Conservation (phyloP, 2,329 filamentous ascomycete species). For the Penicillium sumatraense region DNA sequence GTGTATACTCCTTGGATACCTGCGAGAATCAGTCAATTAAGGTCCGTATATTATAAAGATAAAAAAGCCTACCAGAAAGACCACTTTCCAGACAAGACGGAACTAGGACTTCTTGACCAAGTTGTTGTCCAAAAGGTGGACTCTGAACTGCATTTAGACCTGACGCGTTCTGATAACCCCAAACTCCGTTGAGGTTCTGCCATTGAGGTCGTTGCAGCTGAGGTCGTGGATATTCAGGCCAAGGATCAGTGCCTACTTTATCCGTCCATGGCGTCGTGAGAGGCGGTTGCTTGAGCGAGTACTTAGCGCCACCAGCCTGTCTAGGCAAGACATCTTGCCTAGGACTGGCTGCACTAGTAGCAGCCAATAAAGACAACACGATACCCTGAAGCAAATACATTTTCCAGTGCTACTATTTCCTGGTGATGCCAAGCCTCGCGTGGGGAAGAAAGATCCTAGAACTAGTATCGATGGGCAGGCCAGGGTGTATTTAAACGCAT, state of each 20-base stretch:
- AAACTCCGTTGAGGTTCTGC: conserved; percentile 56
- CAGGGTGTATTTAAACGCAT: conserved; percentile 5
- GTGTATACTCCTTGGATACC: conserved; percentile 44
- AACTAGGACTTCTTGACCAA: conserved; percentile 53
- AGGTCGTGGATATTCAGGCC: conserved; percentile 56
- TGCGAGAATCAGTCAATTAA: conserved; percentile 12
- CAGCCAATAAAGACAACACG: conserved; percentile 16
- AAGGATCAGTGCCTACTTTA: conserved; percentile 53
- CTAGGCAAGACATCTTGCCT: conserved; percentile 2
- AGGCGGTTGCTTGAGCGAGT: conserved; percentile 48
- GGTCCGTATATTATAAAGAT: not conserved
- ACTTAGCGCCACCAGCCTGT: conserved; percentile 28
- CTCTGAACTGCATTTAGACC: conserved; percentile 42
- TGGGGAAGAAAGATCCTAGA: not conserved
- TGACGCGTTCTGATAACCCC: conserved; percentile 50
- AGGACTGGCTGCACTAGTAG: conserved; percentile 16
- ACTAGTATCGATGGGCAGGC: not conserved
- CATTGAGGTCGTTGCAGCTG: conserved; percentile 52
- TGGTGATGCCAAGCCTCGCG: not conserved
- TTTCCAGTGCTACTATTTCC: conserved; percentile 1
- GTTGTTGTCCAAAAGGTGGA: conserved; percentile 51
- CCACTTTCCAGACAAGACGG: conserved; percentile 61
- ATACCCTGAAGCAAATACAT: conserved; percentile 20
- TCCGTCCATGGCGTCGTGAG: conserved; percentile 52
- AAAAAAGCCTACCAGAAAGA: conserved; percentile 47